Percentiles rank a stretch among this genome's conserved stretches.
Evolutionary conservation across 2,329 filamentous ascomycete species (phyloP).

Genomic region (Daldinia sp.): DNA sequence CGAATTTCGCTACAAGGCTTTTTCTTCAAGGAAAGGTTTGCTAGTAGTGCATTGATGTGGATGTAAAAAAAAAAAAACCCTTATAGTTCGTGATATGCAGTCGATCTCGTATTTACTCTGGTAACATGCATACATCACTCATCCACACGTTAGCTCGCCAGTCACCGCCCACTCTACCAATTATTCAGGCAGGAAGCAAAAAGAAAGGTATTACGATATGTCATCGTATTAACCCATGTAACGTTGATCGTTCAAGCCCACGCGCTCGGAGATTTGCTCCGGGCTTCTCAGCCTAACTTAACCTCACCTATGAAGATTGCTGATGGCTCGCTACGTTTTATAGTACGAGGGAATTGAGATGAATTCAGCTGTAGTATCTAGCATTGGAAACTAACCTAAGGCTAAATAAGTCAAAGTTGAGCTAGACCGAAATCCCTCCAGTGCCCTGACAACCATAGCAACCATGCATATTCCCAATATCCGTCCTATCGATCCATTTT

Average conservation of each 20-base stretch:
- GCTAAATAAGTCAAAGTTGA: neutral
- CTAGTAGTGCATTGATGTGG: neutral
- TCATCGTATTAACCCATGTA: neutral
- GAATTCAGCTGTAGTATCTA: neutral
- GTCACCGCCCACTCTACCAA: neutral
- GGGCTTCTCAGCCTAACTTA: neutral
- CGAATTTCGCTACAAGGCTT: neutral
- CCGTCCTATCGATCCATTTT: neutral
- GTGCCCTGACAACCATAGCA: neutral
- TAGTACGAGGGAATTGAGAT: neutral
- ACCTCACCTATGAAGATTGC: neutral
- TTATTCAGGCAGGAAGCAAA: neutral
- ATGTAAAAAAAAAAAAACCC: neutral
- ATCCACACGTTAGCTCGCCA: neutral
- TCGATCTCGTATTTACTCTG: conserved; percentile 27
- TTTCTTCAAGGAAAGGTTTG: neutral
- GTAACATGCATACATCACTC: conserved; percentile 2
- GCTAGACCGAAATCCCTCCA: neutral
- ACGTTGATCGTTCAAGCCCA: neutral
- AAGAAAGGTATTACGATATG: neutral
- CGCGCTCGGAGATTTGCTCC: neutral
- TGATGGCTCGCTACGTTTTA: neutral
- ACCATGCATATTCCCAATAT: neutral
- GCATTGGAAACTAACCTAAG: neutral
- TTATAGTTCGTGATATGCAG: conserved; percentile 17